Evolutionary conservation across 176 grass and related monocot species (phyloP).

Genomic region (Oryza meridionalis): DNA sequence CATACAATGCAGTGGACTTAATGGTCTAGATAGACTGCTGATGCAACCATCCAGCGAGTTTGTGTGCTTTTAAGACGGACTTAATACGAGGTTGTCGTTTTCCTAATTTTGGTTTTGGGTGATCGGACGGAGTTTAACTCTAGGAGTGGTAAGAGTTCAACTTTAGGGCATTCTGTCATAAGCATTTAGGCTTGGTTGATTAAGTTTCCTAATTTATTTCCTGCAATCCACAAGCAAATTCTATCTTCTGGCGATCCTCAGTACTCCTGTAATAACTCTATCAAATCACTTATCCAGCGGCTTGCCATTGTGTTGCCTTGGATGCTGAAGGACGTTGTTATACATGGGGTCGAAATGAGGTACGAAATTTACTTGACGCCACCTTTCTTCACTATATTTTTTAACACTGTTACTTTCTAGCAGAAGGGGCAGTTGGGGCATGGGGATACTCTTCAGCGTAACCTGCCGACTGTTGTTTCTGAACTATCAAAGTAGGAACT

Average conservation of each 20-base stretch:
- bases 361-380: constrained; percentile 42
- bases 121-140: background rate
- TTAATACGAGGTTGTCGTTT: background rate
- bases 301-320: constrained; percentile 96
- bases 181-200: background rate
- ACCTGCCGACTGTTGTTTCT: constrained; percentile 80
- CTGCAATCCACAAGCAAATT: background rate
- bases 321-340: constrained; percentile 88
- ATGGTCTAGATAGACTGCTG: background rate
- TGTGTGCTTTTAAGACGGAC: background rate
- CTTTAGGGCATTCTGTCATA: background rate
- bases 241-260: background rate
- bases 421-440: constrained; percentile 99
- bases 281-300: constrained; percentile 52
- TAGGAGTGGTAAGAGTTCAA: background rate
- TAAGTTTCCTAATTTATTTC: background rate
- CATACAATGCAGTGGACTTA: background rate
- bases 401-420: constrained; percentile 46
- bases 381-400: constrained; percentile 32
- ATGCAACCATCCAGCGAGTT: background rate
- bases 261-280: constrained; percentile 27
- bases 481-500: constrained; percentile 76
- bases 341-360: constrained; percentile 97
- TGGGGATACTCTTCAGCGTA: constrained; percentile 79
- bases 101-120: background rate